These are phyloP conservation scores for Aspergillus nidulans DNA, from an alignment of 495 filamentous ascomycete species.

Conservation along the genomic window DNA sequence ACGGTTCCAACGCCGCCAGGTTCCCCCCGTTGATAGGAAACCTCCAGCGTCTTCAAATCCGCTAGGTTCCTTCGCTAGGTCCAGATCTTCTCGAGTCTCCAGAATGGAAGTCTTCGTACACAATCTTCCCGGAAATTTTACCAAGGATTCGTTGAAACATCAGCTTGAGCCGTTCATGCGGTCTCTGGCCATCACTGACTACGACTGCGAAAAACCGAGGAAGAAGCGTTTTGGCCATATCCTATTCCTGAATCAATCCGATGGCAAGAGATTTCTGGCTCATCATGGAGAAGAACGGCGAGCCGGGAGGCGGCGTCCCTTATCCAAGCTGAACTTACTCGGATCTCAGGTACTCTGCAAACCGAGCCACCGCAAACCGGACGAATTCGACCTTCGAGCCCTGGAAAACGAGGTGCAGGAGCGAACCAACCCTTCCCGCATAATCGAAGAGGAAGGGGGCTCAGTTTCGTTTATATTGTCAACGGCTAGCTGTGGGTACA, in stretches of 20 bases:
- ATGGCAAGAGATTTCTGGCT: slow-evolving; percentile 31
- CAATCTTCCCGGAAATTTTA: slow-evolving; percentile 31
- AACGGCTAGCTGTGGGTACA: slow-evolving; percentile 46
- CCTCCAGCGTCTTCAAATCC: not conserved
- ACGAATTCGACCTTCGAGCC: slow-evolving; percentile 30
- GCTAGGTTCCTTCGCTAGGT: no score
- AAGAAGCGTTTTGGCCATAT: slow-evolving; percentile 28
- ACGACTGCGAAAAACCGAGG: slow-evolving; percentile 32
- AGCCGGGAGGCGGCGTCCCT: not conserved
- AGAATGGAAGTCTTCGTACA: slow-evolving; percentile 39
- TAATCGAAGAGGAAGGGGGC: not conserved
- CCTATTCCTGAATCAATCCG: slow-evolving; percentile 28
- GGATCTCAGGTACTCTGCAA: slow-evolving; percentile 35
- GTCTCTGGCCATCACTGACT: slow-evolving; percentile 25
- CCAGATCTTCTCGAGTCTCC: not conserved
- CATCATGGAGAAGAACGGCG: slow-evolving; percentile 19
- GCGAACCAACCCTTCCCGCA: not conserved
- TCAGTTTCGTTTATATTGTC: slow-evolving; percentile 23
- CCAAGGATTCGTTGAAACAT: slow-evolving; percentile 27
- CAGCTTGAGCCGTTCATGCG: slow-evolving; percentile 32
- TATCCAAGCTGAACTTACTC: slow-evolving; percentile 34
- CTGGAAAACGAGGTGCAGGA: slow-evolving; percentile 24
- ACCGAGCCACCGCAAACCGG: slow-evolving; percentile 34
- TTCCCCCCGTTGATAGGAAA: not conserved
- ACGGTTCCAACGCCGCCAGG: no score